Base-by-base conservation (phyloP, 352 stramenopile species). In the Globisporangium cederbergense region DNA sequence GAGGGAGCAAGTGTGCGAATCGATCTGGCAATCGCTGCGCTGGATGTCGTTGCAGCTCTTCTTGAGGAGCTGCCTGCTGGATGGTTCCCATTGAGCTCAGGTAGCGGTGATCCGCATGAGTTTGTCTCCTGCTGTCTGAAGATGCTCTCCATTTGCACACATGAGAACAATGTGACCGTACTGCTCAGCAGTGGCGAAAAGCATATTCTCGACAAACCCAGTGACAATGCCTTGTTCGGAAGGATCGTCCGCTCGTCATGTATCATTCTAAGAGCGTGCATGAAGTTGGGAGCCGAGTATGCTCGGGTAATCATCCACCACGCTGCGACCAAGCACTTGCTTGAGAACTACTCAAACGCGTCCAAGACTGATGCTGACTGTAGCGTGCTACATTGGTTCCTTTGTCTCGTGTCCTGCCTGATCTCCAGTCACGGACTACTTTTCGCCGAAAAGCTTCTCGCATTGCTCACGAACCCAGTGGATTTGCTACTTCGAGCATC, bases 381-480 rank as follows among this genome's bases (percentile, higher is more conserved):
- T 9, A 51, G 38, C 0, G 55, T 61, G 7, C 60, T 67, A 1
- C 59, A 56, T 13, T 76, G 70, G 67, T 76, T 61, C 45, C 25
- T 66, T n/a, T 30, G 47, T 25, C 40, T 76, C 10, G 22, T 76
- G n/a, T 58, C 42, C 13, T 28, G 55, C 36, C 22, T 64, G 6
- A 56, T 67, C 8, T 50, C 67, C 36, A 66, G 13, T 25, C 70
- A 74, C 34, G 67, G 67, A 0, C 52, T 70, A 36, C 55, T 67
- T 9, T 72, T 74, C 42, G 67, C 60, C 1, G 67, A 76, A 45
- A 69, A 56, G 6, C 40, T 76, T 0, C 38, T 76, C 25, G 32
- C 18, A 7, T 30, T 72, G 50, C 58, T 60, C 18, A 22, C 50
- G 0, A 49, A 74, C 32, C 64, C 67, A 32, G 16, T 40, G 28